Base-by-base conservation (phyloP, 1,284 basidiomycete species). In the Termitomyces sp. region DNA sequence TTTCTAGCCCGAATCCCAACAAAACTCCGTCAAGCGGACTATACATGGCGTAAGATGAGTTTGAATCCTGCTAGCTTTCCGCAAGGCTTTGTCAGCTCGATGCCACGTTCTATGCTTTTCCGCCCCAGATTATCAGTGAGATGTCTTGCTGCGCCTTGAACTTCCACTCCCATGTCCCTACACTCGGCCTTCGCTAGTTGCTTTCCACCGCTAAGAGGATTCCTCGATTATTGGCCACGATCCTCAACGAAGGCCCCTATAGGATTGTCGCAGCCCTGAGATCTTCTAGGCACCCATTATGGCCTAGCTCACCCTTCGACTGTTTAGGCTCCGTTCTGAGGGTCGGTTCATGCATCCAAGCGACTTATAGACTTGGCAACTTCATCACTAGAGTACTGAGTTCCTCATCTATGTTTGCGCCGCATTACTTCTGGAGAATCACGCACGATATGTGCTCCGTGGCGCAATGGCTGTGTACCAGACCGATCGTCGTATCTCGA, bases 51-150 rank as follows among this genome's bases (percentile, higher is more conserved):
- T 13, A 39, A 49, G 47, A 49, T 39, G 19, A 46, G 31, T 31
- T 19, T 19, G 13, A 13, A 39, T 13, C n/a, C 26, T 30, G 26
- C n/a, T n/a, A n/a, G 9, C 42, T 21, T 24, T 24, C 42, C 26
- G 26, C n/a, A 28, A 30, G n/a, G 43, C 34, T 49, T 54, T 54
- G 52, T 54, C 46, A 54, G 46, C 52, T 21, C 40, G 52, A 43
- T 31, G 19, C 15, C 26, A 41, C 44, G 45, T 41, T 39, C 33
- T 19, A 19, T 12, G 21, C 15, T 10, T 28, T n/a, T 49, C 45
- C 31, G 31, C 21, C 45, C 31, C 33, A 30, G 5, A 15, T 15
- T 41, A 31, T 45, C 43, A n/a, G 48, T 55, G 42, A 54, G 36
- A 55, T 43, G 41, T 50, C 53, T 50, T 49, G 30, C 10, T 45